Evolutionary conservation across 176 grass and related monocot genomes (phyloP).

Genomic region (Rhynchospora tenuis): DNA sequence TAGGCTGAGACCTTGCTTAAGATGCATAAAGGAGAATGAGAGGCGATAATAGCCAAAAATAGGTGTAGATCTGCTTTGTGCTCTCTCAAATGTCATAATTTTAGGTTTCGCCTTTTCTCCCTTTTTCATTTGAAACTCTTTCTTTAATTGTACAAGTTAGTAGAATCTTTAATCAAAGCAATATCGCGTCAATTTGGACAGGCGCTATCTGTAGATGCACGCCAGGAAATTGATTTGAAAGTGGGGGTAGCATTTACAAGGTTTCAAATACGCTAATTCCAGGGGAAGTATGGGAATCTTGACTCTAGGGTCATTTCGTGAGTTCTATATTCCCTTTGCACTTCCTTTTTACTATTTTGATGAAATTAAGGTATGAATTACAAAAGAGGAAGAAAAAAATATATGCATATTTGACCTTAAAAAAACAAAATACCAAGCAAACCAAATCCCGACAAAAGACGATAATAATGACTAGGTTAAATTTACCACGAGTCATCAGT

Average conservation of each 20-base stretch:
- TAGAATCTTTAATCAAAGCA: too few species aligned
- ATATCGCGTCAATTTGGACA: too few species aligned
- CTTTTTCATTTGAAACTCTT: too few species aligned
- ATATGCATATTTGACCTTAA: background rate
- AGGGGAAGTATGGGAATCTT: conserved; percentile 92
- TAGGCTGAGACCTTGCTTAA: too few species aligned
- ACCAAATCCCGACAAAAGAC: background rate
- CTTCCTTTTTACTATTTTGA: too few species aligned
- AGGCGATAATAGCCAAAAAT: too few species aligned
- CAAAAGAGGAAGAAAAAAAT: background rate
- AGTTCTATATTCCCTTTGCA: conserved; percentile 43
- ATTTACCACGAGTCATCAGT: too few species aligned
- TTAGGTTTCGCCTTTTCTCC: too few species aligned
- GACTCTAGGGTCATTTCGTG: conserved; percentile 97
- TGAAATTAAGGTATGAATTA: background rate
- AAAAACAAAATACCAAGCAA: background rate
- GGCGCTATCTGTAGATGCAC: conserved; percentile 77
- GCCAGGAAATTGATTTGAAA: conserved; percentile 94
- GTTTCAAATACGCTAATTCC: conserved; percentile 86
- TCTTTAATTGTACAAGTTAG: too few species aligned
- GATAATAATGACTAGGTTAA: background rate
- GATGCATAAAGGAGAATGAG: too few species aligned
- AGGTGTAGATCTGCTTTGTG: too few species aligned
- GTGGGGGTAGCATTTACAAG: conserved; percentile 93
- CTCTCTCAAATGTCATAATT: too few species aligned